Evolutionary conservation across 352 stramenopile species (phyloP).

Genomic region (Globisporangium takayamanum): DNA sequence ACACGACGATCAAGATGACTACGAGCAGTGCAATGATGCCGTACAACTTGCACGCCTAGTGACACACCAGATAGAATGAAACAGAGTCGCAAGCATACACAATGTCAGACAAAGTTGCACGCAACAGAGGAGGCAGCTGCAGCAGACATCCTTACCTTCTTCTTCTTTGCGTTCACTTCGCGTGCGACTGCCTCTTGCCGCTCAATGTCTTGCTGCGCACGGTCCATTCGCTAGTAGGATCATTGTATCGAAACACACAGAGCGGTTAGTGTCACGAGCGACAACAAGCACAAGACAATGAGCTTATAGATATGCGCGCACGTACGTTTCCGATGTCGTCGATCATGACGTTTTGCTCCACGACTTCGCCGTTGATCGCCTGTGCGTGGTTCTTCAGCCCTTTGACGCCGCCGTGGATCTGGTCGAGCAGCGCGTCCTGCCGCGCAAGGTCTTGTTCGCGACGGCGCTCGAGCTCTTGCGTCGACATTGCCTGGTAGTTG

Average conservation of each 20-base stretch:
- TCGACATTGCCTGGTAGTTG: conserved; percentile 62
- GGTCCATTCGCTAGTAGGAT: conserved; percentile 48
- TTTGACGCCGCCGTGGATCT: conserved; percentile 72
- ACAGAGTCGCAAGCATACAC: too few species aligned
- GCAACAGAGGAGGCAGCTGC: conserved; percentile 2
- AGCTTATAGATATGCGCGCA: background rate
- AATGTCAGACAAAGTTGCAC: conserved; percentile 19
- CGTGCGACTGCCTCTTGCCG: conserved; percentile 49
- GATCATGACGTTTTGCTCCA: conserved; percentile 80
- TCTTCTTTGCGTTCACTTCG: conserved; percentile 65
- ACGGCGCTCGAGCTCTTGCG: conserved; percentile 58
- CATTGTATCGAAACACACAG: conserved; percentile 5
- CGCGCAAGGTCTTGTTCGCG: conserved; percentile 44
- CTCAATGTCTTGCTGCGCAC: conserved; percentile 51
- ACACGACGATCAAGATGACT: conserved; percentile 54
- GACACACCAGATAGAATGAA: too few species aligned
- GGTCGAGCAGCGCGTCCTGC: conserved; percentile 70
- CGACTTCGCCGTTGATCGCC: conserved; percentile 79
- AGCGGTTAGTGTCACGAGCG: background rate
- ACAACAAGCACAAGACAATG: background rate
- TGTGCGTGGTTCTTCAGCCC: conserved; percentile 78
- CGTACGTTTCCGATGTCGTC: conserved; percentile 69
- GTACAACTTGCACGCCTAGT: conserved; percentile 56
- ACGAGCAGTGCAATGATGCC: conserved; percentile 56
- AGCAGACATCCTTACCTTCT: conserved; percentile 26